Evolutionary conservation across 1,139 yeast genomes (phyloP).

Genomic region (Pichia sp.): DNA sequence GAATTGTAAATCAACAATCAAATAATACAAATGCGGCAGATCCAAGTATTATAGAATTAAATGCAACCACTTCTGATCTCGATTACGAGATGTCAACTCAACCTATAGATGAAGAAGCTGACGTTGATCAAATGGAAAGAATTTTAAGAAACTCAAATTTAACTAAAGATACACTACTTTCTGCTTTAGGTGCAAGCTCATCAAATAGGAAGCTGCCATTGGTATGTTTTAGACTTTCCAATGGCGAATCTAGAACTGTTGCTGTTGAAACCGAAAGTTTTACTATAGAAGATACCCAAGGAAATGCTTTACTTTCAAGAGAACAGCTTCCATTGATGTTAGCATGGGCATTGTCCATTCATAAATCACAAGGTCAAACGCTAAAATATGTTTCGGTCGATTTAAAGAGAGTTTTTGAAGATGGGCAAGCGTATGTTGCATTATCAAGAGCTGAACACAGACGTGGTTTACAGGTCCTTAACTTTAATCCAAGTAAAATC

Average conservation of each 20-base stretch:
- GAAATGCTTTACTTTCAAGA: conserved; percentile 45
- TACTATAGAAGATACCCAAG: conserved; percentile 55
- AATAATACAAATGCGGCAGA: background rate
- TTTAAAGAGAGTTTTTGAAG: conserved; percentile 69
- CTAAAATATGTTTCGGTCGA: conserved; percentile 78
- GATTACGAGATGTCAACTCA: background rate
- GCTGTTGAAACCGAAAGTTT: conserved; percentile 72
- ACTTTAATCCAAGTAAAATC: conserved; percentile 55
- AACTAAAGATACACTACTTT: conserved; percentile 29
- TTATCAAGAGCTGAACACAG: conserved; percentile 78
- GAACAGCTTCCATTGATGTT: conserved; percentile 75
- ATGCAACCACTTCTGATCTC: background rate
- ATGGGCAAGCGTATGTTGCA: conserved; percentile 95
- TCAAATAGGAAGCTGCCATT: conserved; percentile 41
- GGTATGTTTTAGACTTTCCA: conserved; percentile 66
- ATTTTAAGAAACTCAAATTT: background rate
- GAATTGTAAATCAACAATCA: background rate
- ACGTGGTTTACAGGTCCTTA: conserved; percentile 69
- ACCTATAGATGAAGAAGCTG: background rate
- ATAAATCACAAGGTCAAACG: conserved; percentile 96
- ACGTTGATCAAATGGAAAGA: conserved; percentile 28
- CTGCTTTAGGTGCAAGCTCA: conserved; percentile 22
- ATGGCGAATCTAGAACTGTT: conserved; percentile 66
- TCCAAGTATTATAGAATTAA: background rate
- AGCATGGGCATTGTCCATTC: conserved; percentile 95